These are phyloP conservation scores for Juglanconis oblonga DNA, from an alignment of 2,329 filamentous ascomycete species.

Conservation along the genomic window DNA sequence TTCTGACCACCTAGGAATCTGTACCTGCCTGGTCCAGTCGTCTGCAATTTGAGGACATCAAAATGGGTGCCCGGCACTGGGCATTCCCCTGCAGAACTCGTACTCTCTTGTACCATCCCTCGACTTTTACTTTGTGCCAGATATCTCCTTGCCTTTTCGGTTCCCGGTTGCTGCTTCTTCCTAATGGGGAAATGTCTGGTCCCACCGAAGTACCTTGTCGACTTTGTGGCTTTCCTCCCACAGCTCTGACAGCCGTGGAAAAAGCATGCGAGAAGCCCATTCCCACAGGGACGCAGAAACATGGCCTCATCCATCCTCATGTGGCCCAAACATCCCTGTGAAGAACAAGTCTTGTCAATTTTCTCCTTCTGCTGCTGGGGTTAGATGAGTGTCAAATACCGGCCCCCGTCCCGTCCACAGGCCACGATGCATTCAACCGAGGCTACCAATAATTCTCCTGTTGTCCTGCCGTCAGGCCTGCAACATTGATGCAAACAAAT, in stretches of 20 bases:
- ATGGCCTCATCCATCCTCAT: neutral
- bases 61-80: neutral
- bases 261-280: slow-evolving; percentile 6
- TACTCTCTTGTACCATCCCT: slow-evolving; percentile 9
- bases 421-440: slow-evolving; percentile 15
- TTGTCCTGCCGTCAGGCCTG: slow-evolving; percentile 17
- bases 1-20: neutral
- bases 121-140: neutral
- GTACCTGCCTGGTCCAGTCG: slow-evolving; percentile 9
- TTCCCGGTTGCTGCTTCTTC: slow-evolving; percentile 6
- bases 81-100: neutral
- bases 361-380: slow-evolving; percentile 8
- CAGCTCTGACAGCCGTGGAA: neutral
- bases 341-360: neutral
- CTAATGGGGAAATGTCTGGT: slow-evolving; percentile 10
- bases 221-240: neutral
- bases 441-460: slow-evolving; percentile 14
- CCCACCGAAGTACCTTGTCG: slow-evolving; percentile 1
- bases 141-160: slow-evolving; percentile 4
- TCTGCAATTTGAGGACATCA: neutral
- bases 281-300: neutral
- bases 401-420: slow-evolving; percentile 5
- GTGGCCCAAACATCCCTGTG: neutral
- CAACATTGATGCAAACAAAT: slow-evolving; percentile 15
- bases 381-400: slow-evolving; percentile 16